Base-by-base conservation (phyloP, 495 filamentous ascomycete species). In the Thermothielavioides terrestris region DNA sequence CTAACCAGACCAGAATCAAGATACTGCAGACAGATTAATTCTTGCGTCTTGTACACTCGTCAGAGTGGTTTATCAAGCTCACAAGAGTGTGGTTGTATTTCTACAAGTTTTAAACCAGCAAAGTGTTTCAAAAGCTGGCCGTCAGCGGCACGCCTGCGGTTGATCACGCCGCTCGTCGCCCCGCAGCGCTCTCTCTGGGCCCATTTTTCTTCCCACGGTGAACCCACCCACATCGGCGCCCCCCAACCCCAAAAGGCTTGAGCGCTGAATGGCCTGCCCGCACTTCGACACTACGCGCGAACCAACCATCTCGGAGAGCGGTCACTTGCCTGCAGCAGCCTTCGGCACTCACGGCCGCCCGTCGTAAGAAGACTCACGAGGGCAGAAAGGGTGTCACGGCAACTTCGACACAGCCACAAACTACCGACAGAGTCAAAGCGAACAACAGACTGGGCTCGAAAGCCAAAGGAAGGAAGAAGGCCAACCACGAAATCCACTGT, bases 241-340 rank as follows among this genome's bases (percentile, higher is more conserved):
- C 30, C 40, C 36, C 26, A 43, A 39, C 46, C 22, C 41, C 46
- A n/a, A n/a, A n/a, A n/a, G n/a, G n/a, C n/a, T n/a, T n/a, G n/a
- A n/a, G n/a, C n/a, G n/a, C n/a, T 26, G 31, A 31, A 31, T 14
- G 45, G 18, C 40, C 44, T 49, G 49, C 27, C 35, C 38, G 27
- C 36, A 18, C 30, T 31, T 30, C n/a, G 18, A 51, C 58, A 40
- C 48, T 58, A 52, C 57, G 53, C 53, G 47, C 50, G 52, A 65
- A 58, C 62, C 60, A 65, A 55, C 62, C 58, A 59, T 47, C 51
- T 60, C 59, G 53, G 57, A 59, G 59, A 59, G 49, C 53, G 62
- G 62, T 59, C 53, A 50, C 50, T 57, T 55, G 53, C 59, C 62
- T 60, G 56, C 47, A 60, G 17, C 23, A 41, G 28, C 28, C 10